Base-by-base conservation (phyloP, 169 alveolate species). In the Sarcocystis neurona region DNA sequence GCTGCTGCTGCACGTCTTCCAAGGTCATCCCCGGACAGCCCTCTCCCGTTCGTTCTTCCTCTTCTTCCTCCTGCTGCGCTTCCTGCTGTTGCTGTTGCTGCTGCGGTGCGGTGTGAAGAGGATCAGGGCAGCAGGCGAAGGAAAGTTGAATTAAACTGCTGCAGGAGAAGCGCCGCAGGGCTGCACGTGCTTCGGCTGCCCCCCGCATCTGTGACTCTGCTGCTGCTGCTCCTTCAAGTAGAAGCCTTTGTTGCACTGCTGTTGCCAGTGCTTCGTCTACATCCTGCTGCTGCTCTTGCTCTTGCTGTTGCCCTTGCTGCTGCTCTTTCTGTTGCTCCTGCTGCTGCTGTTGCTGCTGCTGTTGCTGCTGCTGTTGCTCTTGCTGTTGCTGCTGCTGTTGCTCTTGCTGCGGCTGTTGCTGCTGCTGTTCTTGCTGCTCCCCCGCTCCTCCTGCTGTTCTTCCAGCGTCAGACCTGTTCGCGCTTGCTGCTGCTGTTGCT, bases 121-220 rank as follows among this genome's bases (percentile, higher is more conserved):
- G n/a, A n/a, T n/a, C n/a, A n/a, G n/a, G n/a, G n/a, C n/a, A n/a
- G n/a, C n/a, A n/a, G n/a, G n/a, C n/a, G n/a, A n/a, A n/a, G n/a
- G n/a, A 47, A n/a, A 72, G 82, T 37, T 4, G 56, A 39, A 72
- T 72, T 5, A 47, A 72, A 3, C 58, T 53, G 39, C 18, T 37
- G 82, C 82, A 72, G 53, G 39, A 39, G 82, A 72, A 72, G 53
- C 30, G 34, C 37, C 82, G 82, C 39, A 72, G 82, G 53, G 48
- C 56, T 32, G 34, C 53, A n/a, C 82, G 82, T 10, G 82, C 82
- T 39, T 72, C 82, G 41, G 53, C 39, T 0, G 82, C 47, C 3
- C 82, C 82, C 82, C 41, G 34, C 37, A 72, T 53, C 46, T 48
- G 34, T 3, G 82, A n/a, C 56, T 72, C 82, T 0, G 32, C 43